These are phyloP conservation scores for Cercophora sp. DNA, from an alignment of 495 filamentous ascomycete genomes.

Conservation along the genomic window DNA sequence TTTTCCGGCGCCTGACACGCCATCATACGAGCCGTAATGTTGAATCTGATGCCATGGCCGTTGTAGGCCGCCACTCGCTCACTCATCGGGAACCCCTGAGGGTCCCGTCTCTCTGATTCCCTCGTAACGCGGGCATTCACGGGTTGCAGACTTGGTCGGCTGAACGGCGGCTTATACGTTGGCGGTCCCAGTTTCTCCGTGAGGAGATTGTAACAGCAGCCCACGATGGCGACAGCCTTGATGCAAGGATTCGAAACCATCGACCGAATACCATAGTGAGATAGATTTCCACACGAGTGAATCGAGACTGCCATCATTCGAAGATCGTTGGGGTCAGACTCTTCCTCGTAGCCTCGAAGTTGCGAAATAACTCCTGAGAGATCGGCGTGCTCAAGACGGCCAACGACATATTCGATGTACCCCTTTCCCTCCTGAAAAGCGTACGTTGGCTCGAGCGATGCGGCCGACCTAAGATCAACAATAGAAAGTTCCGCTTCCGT, in stretches of 20 bases:
- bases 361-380: constrained; percentile 51
- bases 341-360: constrained; percentile 29
- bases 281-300: constrained; percentile 93
- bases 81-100: constrained; percentile 91
- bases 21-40: constrained; percentile 97
- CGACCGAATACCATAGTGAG: constrained; percentile 90
- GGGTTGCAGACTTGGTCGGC: constrained; percentile 60
- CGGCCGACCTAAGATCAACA: constrained; percentile 45
- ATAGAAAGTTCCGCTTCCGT: constrained; percentile 30
- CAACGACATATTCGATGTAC: constrained; percentile 64
- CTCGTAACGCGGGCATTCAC: constrained; percentile 45
- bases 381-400: constrained; percentile 56
- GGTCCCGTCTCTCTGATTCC: constrained; percentile 63
- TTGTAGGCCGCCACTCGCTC: constrained; percentile 60
- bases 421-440: constrained; percentile 52
- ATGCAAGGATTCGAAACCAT: constrained; percentile 78
- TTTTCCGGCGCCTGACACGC: constrained; percentile 91
- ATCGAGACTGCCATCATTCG: constrained; percentile 85
- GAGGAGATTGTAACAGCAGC: constrained; percentile 95
- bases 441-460: constrained; percentile 43
- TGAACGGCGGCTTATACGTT: constrained; percentile 69
- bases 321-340: constrained; percentile 31
- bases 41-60: constrained; percentile 67
- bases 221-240: constrained; percentile 85
- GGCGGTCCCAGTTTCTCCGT: constrained; percentile 85